These are phyloP conservation scores for Scenedesmus sp. DNA, from an alignment of 163 green algal species.

Conservation along the genomic window DNA sequence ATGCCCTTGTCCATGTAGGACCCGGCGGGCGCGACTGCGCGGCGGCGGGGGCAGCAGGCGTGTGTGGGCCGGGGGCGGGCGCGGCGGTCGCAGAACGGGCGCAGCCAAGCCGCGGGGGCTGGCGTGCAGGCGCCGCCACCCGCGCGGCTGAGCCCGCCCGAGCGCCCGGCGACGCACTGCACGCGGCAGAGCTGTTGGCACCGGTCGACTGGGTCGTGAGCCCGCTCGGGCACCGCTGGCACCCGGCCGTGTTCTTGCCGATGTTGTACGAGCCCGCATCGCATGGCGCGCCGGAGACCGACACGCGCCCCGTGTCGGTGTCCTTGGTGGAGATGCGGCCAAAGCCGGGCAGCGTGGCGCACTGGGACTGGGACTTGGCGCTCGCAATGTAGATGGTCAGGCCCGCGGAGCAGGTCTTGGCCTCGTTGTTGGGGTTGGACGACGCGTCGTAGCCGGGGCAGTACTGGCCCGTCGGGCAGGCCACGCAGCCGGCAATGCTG, in stretches of 20 bases:
- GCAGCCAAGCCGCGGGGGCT: neutral
- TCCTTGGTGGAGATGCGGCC: neutral
- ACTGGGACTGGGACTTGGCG: slow-evolving; percentile 27
- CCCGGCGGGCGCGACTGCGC: slow-evolving; percentile 21
- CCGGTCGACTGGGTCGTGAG: neutral
- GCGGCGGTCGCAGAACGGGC: neutral
- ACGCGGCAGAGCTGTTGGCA: neutral
- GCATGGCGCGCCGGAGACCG: neutral
- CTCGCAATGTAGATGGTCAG: too few species aligned
- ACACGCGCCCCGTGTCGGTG: neutral
- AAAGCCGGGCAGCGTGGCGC: slow-evolving; percentile 11
- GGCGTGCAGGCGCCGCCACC: neutral
- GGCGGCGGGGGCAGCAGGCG: neutral
- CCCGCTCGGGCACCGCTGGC: slow-evolving; percentile 18
- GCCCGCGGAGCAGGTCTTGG: too few species aligned
- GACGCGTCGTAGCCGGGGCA: too few species aligned
- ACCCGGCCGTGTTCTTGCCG: slow-evolving; percentile 28
- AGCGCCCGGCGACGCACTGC: neutral
- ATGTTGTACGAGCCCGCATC: slow-evolving; percentile 16
- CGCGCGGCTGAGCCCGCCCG: neutral
- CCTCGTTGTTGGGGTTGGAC: too few species aligned
- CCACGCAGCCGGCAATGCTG: too few species aligned
- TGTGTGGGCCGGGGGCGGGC: neutral
- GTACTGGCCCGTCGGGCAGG: too few species aligned
- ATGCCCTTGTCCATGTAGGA: slow-evolving; percentile 36